Conservation (phyloP, 805 yeast genomes). For the Sugiyamaella americana region DNA sequence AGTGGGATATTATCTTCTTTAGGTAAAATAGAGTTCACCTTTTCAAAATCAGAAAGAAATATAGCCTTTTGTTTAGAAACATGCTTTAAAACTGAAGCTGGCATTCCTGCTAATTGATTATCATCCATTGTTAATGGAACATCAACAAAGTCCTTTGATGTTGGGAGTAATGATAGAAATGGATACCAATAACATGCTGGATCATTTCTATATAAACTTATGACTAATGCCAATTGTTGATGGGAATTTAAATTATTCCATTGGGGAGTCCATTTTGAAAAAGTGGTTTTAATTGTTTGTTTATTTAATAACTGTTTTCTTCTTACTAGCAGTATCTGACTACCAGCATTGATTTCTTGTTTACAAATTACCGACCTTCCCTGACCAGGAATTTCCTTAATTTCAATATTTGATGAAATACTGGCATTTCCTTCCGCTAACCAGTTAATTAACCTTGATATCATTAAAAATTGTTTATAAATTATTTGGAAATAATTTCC, state of each 20-base stretch:
- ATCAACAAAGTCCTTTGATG: conserved; percentile 42
- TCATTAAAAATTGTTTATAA: no score
- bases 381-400: conserved; percentile 37
- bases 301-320: conserved; percentile 50
- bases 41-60: conserved; percentile 42
- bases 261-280: conserved; percentile 2
- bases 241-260: conserved; percentile 19
- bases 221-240: conserved; percentile 22
- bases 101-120: conserved; percentile 16
- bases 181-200: conserved; percentile 57
- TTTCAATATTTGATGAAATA: conserved; percentile 26
- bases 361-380: conserved; percentile 62
- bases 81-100: conserved; percentile 16
- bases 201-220: conserved; percentile 13
- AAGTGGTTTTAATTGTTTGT: conserved; percentile 13
- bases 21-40: conserved; percentile 28
- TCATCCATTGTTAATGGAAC: conserved; percentile 62
- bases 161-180: conserved; percentile 61
- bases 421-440: conserved; percentile 9
- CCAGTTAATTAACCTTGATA: conserved; percentile 8
- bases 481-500: no score
- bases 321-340: conserved; percentile 51
- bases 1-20: background rate
- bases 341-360: conserved; percentile 35
- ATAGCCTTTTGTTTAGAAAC: conserved; percentile 19